phyloP scores from a whole-genome alignment of 148 eudicot species.

The Agrostemma githago region DNA sequence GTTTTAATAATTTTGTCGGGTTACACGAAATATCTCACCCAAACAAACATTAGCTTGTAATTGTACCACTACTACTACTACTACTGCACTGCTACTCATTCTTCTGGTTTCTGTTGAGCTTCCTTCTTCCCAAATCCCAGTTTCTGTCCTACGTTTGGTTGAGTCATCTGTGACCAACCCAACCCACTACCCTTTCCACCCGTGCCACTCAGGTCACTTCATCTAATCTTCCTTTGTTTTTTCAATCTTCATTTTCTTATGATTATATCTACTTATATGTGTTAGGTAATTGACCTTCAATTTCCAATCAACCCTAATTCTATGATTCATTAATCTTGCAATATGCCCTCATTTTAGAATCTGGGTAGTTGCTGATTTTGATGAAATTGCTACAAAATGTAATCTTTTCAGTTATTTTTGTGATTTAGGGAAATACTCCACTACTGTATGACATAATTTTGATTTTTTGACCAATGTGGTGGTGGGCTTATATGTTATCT shows the following conservation, averaged over 20 bases:
- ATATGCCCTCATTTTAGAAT: background rate
- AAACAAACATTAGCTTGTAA: background rate
- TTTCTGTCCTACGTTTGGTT: background rate
- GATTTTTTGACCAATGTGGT: constrained; percentile 1
- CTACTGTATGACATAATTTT: background rate
- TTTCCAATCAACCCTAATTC: background rate
- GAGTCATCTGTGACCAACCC: background rate
- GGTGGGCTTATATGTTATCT: background rate
- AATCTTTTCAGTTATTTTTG: too few relatives aligned
- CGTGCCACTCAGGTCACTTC: background rate
- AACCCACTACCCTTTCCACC: background rate
- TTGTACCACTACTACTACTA: background rate
- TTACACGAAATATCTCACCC: background rate
- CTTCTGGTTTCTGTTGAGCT: background rate
- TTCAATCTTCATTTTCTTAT: background rate
- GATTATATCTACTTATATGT: background rate
- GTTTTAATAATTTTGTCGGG: too few relatives aligned
- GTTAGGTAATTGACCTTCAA: background rate
- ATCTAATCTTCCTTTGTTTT: background rate
- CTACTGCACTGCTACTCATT: background rate
- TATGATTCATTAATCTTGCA: background rate
- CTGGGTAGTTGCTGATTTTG: too few relatives aligned
- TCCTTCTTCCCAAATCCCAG: background rate
- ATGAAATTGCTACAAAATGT: too few relatives aligned
- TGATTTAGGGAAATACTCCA: too few relatives aligned